A percentile compares a stretch with the other conserved stretches of the same genome.
Conservation (phyloP, 306 rosid genomes). For the Biancaea sappan region DNA sequence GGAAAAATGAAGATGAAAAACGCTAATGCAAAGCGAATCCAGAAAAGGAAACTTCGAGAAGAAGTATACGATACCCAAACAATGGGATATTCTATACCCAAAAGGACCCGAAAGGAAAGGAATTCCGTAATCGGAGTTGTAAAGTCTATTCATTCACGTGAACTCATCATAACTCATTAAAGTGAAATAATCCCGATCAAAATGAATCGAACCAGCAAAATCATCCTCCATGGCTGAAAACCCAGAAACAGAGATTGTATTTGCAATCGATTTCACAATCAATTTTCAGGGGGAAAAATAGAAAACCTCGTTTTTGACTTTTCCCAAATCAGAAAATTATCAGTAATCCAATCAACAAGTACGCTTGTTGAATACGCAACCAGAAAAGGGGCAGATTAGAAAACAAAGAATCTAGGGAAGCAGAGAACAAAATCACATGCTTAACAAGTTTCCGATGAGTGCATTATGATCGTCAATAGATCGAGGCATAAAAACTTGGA, state of each 20-base stretch:
- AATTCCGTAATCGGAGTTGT: slow-evolving; percentile 43
- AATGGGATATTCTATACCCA: slow-evolving; percentile 67
- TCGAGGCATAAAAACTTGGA: slow-evolving; percentile 46
- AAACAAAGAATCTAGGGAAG: slow-evolving; percentile 36
- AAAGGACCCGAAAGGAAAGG: slow-evolving; percentile 52
- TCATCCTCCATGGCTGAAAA: slow-evolving; percentile 44
- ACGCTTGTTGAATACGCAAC: slow-evolving; percentile 51
- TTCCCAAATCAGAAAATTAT: slow-evolving; percentile 48
- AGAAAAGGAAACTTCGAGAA: slow-evolving; percentile 55
- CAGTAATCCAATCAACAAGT: slow-evolving; percentile 38
- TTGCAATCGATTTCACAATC: slow-evolving; percentile 22
- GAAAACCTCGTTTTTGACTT: slow-evolving; percentile 1
- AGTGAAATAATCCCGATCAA: slow-evolving; percentile 49
- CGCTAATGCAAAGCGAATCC: slow-evolving; percentile 29
- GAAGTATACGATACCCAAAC: slow-evolving; percentile 61
- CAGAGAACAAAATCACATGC: slow-evolving; percentile 45
- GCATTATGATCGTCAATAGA: slow-evolving; percentile 54
- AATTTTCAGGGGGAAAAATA: background rate
- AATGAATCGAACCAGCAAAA: slow-evolving; percentile 43
- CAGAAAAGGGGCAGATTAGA: slow-evolving; percentile 22
- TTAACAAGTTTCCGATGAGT: slow-evolving; percentile 37
- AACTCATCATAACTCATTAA: slow-evolving; percentile 50
- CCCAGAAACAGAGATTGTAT: slow-evolving; percentile 51
- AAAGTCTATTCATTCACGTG: slow-evolving; percentile 46
- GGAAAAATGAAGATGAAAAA: slow-evolving; percentile 8